A percentile compares a stretch with the other conserved stretches of the same genome.
Evolutionary conservation across 2,329 filamentous ascomycete genomes (phyloP).

Genomic region (Neofusicoccum sp.): DNA sequence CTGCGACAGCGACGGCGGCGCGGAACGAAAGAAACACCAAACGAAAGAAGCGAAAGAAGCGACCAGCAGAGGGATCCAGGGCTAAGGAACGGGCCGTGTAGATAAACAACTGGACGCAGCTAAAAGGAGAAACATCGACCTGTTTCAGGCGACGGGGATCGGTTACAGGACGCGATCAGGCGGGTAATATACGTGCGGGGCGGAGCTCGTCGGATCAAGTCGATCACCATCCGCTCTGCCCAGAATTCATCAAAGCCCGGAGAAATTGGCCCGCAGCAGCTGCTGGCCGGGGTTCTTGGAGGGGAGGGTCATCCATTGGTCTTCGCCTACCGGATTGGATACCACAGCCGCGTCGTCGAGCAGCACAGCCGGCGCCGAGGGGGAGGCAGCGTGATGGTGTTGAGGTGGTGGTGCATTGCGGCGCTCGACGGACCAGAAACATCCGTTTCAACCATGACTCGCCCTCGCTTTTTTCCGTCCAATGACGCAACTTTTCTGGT

Average conservation of each 20-base stretch:
- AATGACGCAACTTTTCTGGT: neutral
- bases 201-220: neutral
- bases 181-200: constrained; percentile 5
- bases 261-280: neutral
- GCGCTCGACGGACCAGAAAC: neutral
- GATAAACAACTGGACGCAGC: neutral
- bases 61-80: neutral
- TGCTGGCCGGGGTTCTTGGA: neutral
- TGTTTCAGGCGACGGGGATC: neutral
- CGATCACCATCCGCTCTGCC: constrained; percentile 6
- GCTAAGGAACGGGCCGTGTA: constrained; percentile 1
- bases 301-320: neutral
- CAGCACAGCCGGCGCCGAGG: neutral
- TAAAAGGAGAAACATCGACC: neutral
- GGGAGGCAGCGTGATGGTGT: neutral
- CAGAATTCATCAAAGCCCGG: constrained; percentile 14
- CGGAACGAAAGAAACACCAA: neutral
- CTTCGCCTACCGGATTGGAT: neutral
- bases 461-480: constrained; percentile 4
- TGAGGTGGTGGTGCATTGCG: neutral
- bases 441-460: neutral
- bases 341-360: too few species aligned
- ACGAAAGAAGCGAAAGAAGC: neutral
- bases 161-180: neutral
- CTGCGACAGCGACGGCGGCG: neutral